Percentiles rank a stretch among this genome's conserved stretches.
These are phyloP conservation scores for Nemania sp. DNA, from an alignment of 2,329 filamentous ascomycete species.

Conservation along the genomic window DNA sequence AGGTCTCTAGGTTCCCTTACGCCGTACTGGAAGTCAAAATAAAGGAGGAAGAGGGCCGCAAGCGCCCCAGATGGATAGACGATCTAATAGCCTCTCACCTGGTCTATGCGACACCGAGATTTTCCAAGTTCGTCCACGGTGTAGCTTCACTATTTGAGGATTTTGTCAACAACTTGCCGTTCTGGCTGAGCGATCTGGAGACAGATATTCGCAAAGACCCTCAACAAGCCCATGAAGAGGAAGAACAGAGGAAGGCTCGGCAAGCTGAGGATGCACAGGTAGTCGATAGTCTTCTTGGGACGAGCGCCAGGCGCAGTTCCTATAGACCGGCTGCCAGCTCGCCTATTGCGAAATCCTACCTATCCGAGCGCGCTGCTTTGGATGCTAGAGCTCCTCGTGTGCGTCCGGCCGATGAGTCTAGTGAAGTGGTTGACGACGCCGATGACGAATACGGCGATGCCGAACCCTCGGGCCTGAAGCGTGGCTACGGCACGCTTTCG, in stretches of 20 bases:
- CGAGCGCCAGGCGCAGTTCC: slow-evolving; percentile 56
- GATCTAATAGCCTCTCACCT: slow-evolving; percentile 94
- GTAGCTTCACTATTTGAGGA: slow-evolving; percentile 93
- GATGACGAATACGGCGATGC: slow-evolving; percentile 51
- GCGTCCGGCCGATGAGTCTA: slow-evolving; percentile 40
- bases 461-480: slow-evolving; percentile 42
- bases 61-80: slow-evolving; percentile 85
- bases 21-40: slow-evolving; percentile 94
- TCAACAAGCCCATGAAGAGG: slow-evolving; percentile 88
- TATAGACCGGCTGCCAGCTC: slow-evolving; percentile 74
- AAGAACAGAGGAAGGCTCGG: slow-evolving; percentile 85
- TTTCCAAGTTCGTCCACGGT: slow-evolving; percentile 97
- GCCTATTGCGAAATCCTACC: slow-evolving; percentile 74
- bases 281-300: slow-evolving; percentile 87
- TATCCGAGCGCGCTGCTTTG: slow-evolving; percentile 66
- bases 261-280: slow-evolving; percentile 88
- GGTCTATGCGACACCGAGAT: slow-evolving; percentile 87
- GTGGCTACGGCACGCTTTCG: slow-evolving; percentile 69
- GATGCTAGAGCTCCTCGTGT: slow-evolving; percentile 54
- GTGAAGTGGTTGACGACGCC: slow-evolving; percentile 45
- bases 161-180: slow-evolving; percentile 93
- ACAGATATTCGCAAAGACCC: slow-evolving; percentile 95
- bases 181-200: slow-evolving; percentile 94
- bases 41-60: slow-evolving; percentile 72
- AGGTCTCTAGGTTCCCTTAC: slow-evolving; percentile 90